phyloP scores from a whole-genome alignment of 352 stramenopile species.

The Aphanomyces astaci region DNA sequence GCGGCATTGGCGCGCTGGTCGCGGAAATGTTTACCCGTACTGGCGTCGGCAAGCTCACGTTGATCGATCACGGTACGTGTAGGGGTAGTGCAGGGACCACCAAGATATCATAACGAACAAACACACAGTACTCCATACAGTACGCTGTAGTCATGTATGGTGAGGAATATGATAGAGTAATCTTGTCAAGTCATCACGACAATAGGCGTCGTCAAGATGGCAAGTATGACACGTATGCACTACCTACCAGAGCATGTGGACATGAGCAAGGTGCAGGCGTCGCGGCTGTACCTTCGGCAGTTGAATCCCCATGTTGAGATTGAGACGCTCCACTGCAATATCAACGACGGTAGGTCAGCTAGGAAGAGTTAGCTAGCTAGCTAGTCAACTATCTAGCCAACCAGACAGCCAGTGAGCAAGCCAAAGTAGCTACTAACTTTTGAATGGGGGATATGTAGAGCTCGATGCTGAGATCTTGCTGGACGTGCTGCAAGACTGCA shows the following conservation, averaged over 20 bases:
- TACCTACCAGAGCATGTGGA: conserved; percentile 2
- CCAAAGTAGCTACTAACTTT: background rate
- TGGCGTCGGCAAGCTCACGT: conserved; percentile 2
- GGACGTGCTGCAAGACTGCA: conserved; percentile 8
- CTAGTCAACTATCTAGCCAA: no score
- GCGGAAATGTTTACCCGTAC: conserved; percentile 9
- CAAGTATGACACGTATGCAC: conserved; percentile 10
- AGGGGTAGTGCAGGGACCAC: no score
- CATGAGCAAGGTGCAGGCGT: conserved; percentile 8
- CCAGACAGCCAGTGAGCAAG: no score
- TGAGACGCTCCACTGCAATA: conserved; percentile 2
- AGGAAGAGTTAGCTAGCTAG: no score
- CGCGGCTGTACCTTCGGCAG: background rate
- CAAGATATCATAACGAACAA: no score
- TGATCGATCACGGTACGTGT: conserved; percentile 1
- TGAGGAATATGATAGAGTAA: no score
- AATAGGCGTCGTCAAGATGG: conserved; percentile 10
- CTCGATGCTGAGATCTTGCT: conserved; percentile 1
- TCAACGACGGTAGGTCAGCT: background rate
- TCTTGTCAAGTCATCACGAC: background rate
- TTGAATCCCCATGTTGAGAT: conserved; percentile 8
- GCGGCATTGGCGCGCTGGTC: conserved; percentile 1
- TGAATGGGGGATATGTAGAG: background rate
- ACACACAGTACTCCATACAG: no score
- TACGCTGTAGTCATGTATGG: no score